Evolutionary conservation across 495 filamentous ascomycete genomes (phyloP).

Genomic region (Penicillium alfredii): DNA sequence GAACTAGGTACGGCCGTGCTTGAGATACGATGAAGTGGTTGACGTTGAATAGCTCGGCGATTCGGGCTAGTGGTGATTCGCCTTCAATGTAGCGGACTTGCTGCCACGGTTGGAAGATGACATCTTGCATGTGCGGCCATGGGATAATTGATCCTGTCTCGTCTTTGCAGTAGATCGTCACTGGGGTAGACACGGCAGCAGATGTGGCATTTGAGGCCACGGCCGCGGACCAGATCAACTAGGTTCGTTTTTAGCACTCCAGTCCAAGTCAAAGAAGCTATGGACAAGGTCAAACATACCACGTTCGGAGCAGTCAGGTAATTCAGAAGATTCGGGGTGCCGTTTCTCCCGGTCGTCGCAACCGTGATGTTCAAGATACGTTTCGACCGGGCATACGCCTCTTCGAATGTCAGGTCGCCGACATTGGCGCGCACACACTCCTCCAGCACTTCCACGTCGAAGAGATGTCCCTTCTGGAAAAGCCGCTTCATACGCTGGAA

Average conservation of each 20-base stretch:
- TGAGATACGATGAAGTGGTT: constrained; percentile 98
- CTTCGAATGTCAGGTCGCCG: constrained; percentile 88
- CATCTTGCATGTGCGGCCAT: constrained; percentile 64
- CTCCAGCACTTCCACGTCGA: constrained; percentile 77
- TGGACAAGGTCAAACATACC: constrained; percentile 53
- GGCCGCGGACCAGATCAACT: constrained; percentile 90
- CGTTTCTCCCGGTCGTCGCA: constrained; percentile 63
- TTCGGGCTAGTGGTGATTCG: constrained; percentile 73
- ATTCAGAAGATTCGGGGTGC: constrained; percentile 80
- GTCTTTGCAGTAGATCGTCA: constrained; percentile 77
- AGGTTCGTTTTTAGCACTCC: no score
- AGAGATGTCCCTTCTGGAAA: constrained; percentile 68
- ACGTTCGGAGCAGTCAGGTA: constrained; percentile 94
- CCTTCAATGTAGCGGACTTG: constrained; percentile 64
- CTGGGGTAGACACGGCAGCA: constrained; percentile 51
- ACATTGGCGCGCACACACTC: constrained; percentile 81
- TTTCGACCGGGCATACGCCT: constrained; percentile 82
- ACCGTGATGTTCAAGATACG: constrained; percentile 90
- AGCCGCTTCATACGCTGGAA: constrained; percentile 59
- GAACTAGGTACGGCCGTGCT: constrained; percentile 88
- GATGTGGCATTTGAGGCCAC: constrained; percentile 88
- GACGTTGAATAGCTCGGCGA: constrained; percentile 92
- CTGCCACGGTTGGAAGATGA: constrained; percentile 63
- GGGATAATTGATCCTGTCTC: constrained; percentile 70
- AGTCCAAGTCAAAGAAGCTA: no score